Conservation (phyloP, 2,329 filamentous ascomycete species). For the Diplocarpon mali region DNA sequence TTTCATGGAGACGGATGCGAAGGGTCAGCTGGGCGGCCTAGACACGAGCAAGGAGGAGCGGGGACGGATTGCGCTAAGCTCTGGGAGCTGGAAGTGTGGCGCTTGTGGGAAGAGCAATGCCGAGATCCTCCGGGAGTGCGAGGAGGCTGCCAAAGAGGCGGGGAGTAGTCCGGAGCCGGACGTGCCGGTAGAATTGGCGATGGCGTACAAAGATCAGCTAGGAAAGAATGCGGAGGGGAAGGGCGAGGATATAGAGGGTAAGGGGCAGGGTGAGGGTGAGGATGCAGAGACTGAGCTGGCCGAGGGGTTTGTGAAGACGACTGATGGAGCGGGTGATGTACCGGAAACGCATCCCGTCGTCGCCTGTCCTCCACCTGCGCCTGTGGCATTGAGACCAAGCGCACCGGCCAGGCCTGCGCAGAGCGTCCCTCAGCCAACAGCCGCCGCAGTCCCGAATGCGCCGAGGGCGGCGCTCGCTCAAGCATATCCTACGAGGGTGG, state of each 20-base stretch:
- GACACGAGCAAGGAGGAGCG: conserved; percentile 62
- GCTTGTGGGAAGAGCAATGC: conserved; percentile 61
- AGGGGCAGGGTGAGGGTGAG: neutral
- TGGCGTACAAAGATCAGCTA: conserved; percentile 68
- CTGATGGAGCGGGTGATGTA: conserved; percentile 14
- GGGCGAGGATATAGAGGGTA: conserved; percentile 17
- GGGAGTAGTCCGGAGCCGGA: conserved; percentile 32
- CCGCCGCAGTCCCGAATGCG: neutral
- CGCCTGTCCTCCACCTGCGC: neutral
- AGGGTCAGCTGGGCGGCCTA: conserved; percentile 82
- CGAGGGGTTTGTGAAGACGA: conserved; percentile 46
- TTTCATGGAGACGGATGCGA: conserved; percentile 87
- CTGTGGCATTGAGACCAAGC: conserved; percentile 14
- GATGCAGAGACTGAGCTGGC: conserved; percentile 35
- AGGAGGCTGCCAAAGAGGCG: conserved; percentile 37
- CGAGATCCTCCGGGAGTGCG: conserved; percentile 63
- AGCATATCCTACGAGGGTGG: conserved; percentile 13
- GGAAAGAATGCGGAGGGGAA: conserved; percentile 24
- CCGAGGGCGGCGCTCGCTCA: conserved; percentile 1
- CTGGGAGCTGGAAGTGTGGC: conserved; percentile 53
- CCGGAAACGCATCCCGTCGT: neutral
- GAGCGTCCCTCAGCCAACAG: conserved; percentile 25
- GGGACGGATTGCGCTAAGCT: conserved; percentile 57
- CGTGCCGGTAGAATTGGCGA: conserved; percentile 40
- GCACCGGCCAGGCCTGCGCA: conserved; percentile 25